Percentiles rank a stretch among this genome's conserved stretches.
These are phyloP conservation scores for Decorospora gaudefroyi DNA, from an alignment of 2,329 filamentous ascomycete species.

Conservation along the genomic window DNA sequence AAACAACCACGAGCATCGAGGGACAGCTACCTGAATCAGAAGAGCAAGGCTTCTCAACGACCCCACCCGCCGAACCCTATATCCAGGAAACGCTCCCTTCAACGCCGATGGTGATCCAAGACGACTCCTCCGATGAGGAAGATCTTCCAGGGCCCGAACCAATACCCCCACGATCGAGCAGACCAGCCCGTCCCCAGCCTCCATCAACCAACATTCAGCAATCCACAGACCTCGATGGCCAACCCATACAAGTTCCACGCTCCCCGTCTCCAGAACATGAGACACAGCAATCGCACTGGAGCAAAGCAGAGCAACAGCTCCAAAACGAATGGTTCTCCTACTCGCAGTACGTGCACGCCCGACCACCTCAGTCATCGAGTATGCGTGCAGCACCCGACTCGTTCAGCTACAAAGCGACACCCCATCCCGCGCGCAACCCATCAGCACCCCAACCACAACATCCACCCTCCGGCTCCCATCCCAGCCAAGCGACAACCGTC, in stretches of 20 bases:
- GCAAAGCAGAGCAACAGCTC: constrained; percentile 42
- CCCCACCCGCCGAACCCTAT: constrained; percentile 11
- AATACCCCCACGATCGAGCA: constrained; percentile 11
- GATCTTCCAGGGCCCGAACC: constrained; percentile 2
- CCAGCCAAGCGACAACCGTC: constrained; percentile 44
- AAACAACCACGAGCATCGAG: background rate
- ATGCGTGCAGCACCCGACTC: constrained; percentile 33
- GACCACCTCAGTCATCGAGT: constrained; percentile 30
- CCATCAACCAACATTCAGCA: constrained; percentile 11
- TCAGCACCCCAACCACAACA: background rate
- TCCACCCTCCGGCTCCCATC: constrained; percentile 10
- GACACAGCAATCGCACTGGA: constrained; percentile 37
- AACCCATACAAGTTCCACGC: constrained; percentile 29
- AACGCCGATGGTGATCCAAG: constrained; percentile 33
- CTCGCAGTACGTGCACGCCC: constrained; percentile 36
- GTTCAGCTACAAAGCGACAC: constrained; percentile 37
- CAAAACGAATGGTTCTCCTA: constrained; percentile 40
- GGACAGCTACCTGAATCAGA: background rate
- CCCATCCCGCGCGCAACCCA: constrained; percentile 8
- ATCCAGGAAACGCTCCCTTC: constrained; percentile 28
- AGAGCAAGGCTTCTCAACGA: constrained; percentile 20
- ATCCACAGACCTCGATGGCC: constrained; percentile 24
- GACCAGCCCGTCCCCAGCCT: background rate
- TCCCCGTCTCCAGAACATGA: constrained; percentile 29
- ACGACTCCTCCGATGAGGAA: constrained; percentile 29